A percentile compares a stretch with the other conserved stretches of the same genome.
These are phyloP conservation scores for Backusella morwellensis DNA, from an alignment of 192 early-diverging fungal genomes.

Conservation along the genomic window DNA sequence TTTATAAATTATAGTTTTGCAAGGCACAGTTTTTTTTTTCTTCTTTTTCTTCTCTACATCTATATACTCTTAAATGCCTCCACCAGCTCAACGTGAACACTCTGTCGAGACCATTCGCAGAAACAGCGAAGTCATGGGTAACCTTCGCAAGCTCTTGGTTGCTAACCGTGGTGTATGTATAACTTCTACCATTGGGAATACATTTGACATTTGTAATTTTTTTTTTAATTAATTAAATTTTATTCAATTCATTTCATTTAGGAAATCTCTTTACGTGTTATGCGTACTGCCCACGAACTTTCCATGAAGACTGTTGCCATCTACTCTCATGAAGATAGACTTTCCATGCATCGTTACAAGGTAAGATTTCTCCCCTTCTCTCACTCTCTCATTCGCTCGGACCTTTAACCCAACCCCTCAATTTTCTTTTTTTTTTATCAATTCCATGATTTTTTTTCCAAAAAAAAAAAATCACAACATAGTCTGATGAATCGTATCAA, in stretches of 20 bases:
- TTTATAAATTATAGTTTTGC: slow-evolving; percentile 7
- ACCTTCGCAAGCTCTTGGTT: slow-evolving; percentile 53
- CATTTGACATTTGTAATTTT: neutral
- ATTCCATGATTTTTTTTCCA: slow-evolving; percentile 3
- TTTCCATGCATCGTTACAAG: slow-evolving; percentile 93
- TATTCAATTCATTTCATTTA: slow-evolving; percentile 9
- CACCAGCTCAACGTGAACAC: slow-evolving; percentile 40
- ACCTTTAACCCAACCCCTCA: neutral
- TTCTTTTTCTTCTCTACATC: neutral
- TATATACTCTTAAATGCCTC: neutral
- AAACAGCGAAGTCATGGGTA: slow-evolving; percentile 52
- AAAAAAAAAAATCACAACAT: neutral
- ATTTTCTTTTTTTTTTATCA: slow-evolving; percentile 18
- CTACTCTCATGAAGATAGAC: slow-evolving; percentile 89
- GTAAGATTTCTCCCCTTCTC: slow-evolving; percentile 30
- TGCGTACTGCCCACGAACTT: slow-evolving; percentile 90
- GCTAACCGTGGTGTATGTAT: slow-evolving; percentile 54
- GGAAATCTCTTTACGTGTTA: slow-evolving; percentile 96
- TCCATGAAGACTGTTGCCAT: slow-evolving; percentile 87
- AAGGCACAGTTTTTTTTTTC: neutral
- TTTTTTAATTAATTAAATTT: neutral
- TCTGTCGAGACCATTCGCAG: slow-evolving; percentile 57
- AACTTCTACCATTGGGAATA: neutral
- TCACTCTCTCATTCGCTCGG: neutral
- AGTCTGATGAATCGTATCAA: slow-evolving; percentile 96